Evolutionary conservation across 495 filamentous ascomycete species (phyloP).

Genomic region (Aspergillus taichungensis): DNA sequence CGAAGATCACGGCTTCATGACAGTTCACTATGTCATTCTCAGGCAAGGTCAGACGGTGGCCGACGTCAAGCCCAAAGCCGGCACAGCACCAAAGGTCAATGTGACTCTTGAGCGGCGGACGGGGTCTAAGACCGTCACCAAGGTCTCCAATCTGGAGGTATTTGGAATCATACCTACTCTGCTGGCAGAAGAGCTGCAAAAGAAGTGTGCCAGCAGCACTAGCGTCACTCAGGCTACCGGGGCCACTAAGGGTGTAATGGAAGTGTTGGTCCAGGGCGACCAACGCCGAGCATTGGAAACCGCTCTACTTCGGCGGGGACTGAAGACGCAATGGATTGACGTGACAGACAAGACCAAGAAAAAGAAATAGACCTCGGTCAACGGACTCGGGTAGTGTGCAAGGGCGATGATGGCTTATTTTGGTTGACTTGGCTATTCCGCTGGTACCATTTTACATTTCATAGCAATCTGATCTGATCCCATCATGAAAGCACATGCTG

Average conservation of each 20-base stretch:
- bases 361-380: slow-evolving; percentile 40
- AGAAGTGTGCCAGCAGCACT: slow-evolving; percentile 61
- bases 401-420: too few relatives aligned
- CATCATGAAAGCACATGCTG: too few relatives aligned
- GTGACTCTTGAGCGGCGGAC: slow-evolving; percentile 55
- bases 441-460: too few relatives aligned
- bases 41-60: slow-evolving; percentile 41
- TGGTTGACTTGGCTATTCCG: too few relatives aligned
- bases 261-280: slow-evolving; percentile 63
- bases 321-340: slow-evolving; percentile 51
- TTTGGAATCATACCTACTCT: slow-evolving; percentile 53
- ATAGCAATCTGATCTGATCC: too few relatives aligned
- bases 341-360: slow-evolving; percentile 64
- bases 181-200: slow-evolving; percentile 62
- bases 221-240: slow-evolving; percentile 55
- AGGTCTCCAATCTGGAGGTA: slow-evolving; percentile 51
- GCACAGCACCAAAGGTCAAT: slow-evolving; percentile 48
- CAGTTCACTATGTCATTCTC: slow-evolving; percentile 45
- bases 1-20: slow-evolving; percentile 40
- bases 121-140: slow-evolving; percentile 63
- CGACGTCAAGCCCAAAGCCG: slow-evolving; percentile 54
- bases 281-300: slow-evolving; percentile 52
- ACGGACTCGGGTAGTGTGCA: too few relatives aligned
- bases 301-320: slow-evolving; percentile 52
- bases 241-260: slow-evolving; percentile 56